Conservation (phyloP, 2,329 filamentous ascomycete genomes). For the Elsinoe australis region DNA sequence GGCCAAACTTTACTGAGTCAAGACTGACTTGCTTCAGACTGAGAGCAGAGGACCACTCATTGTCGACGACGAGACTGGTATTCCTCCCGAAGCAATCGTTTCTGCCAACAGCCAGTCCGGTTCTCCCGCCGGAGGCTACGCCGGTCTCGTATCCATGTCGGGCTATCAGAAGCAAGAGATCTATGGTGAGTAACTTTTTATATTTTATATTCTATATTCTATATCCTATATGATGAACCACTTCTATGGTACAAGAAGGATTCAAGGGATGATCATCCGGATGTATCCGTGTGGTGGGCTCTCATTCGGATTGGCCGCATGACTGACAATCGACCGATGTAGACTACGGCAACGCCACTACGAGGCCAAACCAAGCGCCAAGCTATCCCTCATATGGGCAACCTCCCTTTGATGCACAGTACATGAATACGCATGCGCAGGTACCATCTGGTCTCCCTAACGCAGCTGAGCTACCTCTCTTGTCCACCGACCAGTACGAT, state of each 20-base stretch:
- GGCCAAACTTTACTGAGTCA: not conserved
- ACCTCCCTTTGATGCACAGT: constrained; percentile 43
- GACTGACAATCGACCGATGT: constrained; percentile 45
- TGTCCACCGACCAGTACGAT: constrained; percentile 38
- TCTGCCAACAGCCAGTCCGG: constrained; percentile 26
- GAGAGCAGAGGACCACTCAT: constrained; percentile 24
- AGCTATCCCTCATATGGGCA: constrained; percentile 43
- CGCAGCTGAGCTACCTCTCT: constrained; percentile 39
- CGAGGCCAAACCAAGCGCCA: constrained; percentile 52
- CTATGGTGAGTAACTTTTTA: constrained; percentile 62
- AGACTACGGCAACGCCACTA: constrained; percentile 47
- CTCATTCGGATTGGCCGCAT: constrained; percentile 25
- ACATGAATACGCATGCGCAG: constrained; percentile 43
- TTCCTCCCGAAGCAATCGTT: constrained; percentile 25
- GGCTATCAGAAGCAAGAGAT: constrained; percentile 71
- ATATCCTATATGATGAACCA: too few species aligned
- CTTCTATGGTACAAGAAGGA: too few species aligned
- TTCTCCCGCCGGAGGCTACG: constrained; percentile 19
- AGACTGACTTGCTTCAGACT: not conserved
- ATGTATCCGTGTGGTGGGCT: constrained; percentile 27
- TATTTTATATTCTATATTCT: too few species aligned
- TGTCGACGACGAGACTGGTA: constrained; percentile 32
- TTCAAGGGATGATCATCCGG: too few species aligned
- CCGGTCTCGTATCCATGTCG: constrained; percentile 60
- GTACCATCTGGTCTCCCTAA: constrained; percentile 42